Conservation (phyloP, 176 grass and related monocot genomes). For the Paspalum notatum region DNA sequence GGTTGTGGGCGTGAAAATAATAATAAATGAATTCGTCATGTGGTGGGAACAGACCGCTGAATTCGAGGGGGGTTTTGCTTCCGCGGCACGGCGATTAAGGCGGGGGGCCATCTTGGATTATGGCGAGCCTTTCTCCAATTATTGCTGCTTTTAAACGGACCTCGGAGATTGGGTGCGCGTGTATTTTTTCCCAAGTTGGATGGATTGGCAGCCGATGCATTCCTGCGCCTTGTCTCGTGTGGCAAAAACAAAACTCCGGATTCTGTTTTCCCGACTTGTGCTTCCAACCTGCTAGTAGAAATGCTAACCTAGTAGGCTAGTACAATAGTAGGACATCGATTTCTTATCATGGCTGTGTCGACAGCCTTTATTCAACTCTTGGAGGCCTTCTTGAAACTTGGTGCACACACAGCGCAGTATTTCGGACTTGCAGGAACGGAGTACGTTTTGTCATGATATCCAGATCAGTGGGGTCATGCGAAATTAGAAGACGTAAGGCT, state of each 20-base stretch:
- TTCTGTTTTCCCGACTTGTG: not conserved
- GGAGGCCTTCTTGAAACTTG: no score
- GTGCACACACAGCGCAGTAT: no score
- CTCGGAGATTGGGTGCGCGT: not conserved
- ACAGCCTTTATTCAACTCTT: no score
- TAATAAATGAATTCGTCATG: not conserved
- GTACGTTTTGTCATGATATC: no score
- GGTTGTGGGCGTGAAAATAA: no score
- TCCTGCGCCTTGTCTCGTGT: not conserved
- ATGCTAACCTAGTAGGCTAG: not conserved
- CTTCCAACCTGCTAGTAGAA: not conserved
- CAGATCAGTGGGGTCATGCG: no score
- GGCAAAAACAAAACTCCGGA: not conserved
- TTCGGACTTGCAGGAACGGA: no score
- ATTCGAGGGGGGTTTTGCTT: constrained; percentile 39
- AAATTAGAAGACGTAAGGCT: no score
- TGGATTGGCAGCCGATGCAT: not conserved
- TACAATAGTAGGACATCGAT: not conserved
- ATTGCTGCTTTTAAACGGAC: constrained; percentile 31
- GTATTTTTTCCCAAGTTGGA: no score
- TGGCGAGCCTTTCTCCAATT: constrained; percentile 9
- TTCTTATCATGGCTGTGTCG: not conserved
- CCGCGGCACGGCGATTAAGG: constrained; percentile 21
- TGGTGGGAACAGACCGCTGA: constrained; percentile 28
- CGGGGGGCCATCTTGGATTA: not conserved